Evolutionary conservation across 1,284 basidiomycete species (phyloP).

Genomic region (Trichosporon ovoides): DNA sequence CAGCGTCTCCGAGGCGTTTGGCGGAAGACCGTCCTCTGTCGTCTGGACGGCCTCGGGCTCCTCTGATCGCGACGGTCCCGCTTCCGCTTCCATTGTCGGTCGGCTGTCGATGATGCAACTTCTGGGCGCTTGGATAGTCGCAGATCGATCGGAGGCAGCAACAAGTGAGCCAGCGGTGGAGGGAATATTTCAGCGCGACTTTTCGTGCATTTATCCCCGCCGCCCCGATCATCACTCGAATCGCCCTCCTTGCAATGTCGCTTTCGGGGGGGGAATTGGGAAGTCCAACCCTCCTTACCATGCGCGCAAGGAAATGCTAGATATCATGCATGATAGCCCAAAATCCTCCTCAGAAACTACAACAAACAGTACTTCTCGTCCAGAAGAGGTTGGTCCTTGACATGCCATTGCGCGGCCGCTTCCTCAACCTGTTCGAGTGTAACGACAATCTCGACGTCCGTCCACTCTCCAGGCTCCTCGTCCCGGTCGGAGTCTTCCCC

Average conservation of each 20-base stretch:
- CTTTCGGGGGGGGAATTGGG: too few relatives aligned
- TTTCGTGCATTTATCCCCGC: not conserved
- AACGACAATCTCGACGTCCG: slow-evolving; percentile 52
- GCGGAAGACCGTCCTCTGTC: slow-evolving; percentile 34
- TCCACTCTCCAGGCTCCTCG: slow-evolving; percentile 38
- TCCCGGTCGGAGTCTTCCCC: slow-evolving; percentile 25
- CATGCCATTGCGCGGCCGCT: slow-evolving; percentile 35
- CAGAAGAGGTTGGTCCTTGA: slow-evolving; percentile 35
- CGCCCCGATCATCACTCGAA: not conserved
- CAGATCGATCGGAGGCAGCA: not conserved
- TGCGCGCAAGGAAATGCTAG: too few relatives aligned
- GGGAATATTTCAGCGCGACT: not conserved
- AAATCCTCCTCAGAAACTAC: slow-evolving; percentile 8
- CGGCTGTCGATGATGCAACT: slow-evolving; percentile 1
- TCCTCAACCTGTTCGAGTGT: slow-evolving; percentile 66
- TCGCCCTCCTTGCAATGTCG: too few relatives aligned
- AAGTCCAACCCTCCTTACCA: too few relatives aligned
- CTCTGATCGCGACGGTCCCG: not conserved
- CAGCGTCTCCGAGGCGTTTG: slow-evolving; percentile 68
- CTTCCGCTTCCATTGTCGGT: not conserved
- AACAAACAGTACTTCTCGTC: slow-evolving; percentile 39
- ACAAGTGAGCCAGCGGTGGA: not conserved
- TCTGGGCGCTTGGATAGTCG: not conserved
- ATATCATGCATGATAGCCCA: not conserved
- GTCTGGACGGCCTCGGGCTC: not conserved